phyloP scores from a whole-genome alignment of 495 filamentous ascomycete species.

The Schizothecium vesticola region DNA sequence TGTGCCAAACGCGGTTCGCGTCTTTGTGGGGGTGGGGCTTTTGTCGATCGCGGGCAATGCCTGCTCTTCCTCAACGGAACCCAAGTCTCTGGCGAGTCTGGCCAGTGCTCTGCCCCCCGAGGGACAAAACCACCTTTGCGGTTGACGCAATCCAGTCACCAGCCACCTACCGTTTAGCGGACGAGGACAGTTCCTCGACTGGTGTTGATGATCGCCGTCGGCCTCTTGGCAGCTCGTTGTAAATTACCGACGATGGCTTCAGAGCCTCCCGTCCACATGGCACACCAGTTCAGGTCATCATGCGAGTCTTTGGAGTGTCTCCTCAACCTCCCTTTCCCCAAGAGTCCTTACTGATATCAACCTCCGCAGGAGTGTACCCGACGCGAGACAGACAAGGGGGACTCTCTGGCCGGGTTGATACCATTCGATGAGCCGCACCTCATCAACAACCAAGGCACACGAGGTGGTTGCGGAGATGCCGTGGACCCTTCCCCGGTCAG shows the following conservation, averaged over 20 bases:
- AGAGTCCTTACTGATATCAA: not conserved
- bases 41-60: not conserved
- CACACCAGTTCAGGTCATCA: not conserved
- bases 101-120: not conserved
- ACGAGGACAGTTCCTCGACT: not conserved
- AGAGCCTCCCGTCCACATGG: conserved; percentile 3
- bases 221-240: conserved; percentile 23
- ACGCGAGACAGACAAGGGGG: not conserved
- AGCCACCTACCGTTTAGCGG: not conserved
- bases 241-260: conserved; percentile 26
- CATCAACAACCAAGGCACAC: not conserved
- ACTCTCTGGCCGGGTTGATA: not conserved
- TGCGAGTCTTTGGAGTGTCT: not conserved
- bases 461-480: not conserved
- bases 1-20: not conserved
- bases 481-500: not conserved
- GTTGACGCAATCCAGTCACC: not conserved
- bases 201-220: conserved; percentile 15
- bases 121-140: not conserved
- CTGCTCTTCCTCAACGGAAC: not conserved
- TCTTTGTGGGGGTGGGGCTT: conserved; percentile 8
- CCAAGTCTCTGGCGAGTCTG: not conserved
- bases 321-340: not conserved
- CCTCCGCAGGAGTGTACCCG: not conserved
- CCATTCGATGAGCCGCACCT: not conserved